These are phyloP conservation scores for Micractinium conductrix DNA, from an alignment of 139 green algal species.

Conservation along the genomic window DNA sequence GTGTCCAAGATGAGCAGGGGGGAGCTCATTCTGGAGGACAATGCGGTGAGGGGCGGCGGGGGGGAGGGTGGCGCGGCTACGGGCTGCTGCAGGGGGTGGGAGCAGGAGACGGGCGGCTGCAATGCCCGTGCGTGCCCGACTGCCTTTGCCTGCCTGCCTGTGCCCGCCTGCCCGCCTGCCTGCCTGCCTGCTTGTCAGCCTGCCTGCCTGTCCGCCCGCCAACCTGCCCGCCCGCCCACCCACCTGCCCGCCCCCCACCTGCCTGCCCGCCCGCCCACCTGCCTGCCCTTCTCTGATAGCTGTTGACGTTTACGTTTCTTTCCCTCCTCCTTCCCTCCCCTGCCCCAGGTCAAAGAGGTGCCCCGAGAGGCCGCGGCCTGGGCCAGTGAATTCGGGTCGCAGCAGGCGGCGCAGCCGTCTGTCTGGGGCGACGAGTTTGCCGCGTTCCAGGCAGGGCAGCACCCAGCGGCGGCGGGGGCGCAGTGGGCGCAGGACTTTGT, in stretches of 20 bases:
- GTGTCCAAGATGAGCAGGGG: constrained; percentile 94
- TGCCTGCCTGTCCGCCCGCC: too few species aligned
- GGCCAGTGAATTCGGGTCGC: constrained; percentile 57
- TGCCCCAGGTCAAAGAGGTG: constrained; percentile 69
- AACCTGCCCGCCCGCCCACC: too few species aligned
- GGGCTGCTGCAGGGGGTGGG: neutral
- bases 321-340: neutral
- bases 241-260: too few species aligned
- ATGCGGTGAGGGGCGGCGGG: neutral
- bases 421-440: constrained; percentile 66
- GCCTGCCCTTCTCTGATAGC: too few species aligned
- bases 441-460: constrained; percentile 27
- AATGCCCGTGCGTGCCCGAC: too few species aligned
- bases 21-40: constrained; percentile 81
- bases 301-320: too few species aligned
- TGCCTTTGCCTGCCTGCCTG: too few species aligned
- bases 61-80: neutral
- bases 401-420: constrained; percentile 1
- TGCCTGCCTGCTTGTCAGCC: too few species aligned
- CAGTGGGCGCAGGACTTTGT: constrained; percentile 53
- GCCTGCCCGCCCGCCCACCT: too few species aligned
- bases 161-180: too few species aligned
- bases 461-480: constrained; percentile 18
- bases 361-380: constrained; percentile 44
- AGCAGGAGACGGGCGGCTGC: neutral